Conservation (phyloP, 2,329 filamentous ascomycete genomes). For the Penicillium paneum region DNA sequence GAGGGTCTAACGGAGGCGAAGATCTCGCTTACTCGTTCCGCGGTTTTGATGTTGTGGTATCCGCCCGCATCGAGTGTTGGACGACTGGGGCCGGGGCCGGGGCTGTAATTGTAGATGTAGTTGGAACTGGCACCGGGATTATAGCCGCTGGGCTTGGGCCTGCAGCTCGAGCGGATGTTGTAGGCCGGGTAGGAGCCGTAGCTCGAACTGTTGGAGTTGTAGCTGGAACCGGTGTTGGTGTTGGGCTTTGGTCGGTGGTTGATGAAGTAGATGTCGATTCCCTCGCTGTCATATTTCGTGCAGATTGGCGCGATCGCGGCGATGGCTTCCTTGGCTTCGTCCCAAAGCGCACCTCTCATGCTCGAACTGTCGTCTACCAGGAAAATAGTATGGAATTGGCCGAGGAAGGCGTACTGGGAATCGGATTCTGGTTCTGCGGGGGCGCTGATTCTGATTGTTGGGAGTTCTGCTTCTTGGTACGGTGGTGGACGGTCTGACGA, state of each 20-base stretch:
- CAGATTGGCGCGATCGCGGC: conserved; percentile 76
- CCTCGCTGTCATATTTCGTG: conserved; percentile 73
- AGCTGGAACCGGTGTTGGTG: neutral
- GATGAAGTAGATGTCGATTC: conserved; percentile 88
- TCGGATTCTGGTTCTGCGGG: conserved; percentile 43
- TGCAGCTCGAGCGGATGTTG: no score
- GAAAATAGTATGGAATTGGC: conserved; percentile 80
- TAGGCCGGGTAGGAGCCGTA: neutral
- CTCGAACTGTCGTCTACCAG: conserved; percentile 88
- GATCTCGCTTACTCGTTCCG: conserved; percentile 60
- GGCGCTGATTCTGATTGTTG: conserved; percentile 22
- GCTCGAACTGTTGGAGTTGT: neutral
- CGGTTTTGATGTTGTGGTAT: conserved; percentile 63
- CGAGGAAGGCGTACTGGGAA: conserved; percentile 67
- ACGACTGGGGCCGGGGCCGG: conserved; percentile 32
- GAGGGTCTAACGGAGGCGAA: conserved; percentile 66
- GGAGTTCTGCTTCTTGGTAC: conserved; percentile 42
- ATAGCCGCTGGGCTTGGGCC: no score
- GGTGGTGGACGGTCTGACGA: conserved; percentile 1
- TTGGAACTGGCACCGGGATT: neutral
- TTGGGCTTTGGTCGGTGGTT: conserved; percentile 54
- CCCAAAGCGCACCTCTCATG: conserved; percentile 77
- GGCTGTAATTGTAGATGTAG: conserved; percentile 13
- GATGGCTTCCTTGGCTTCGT: conserved; percentile 68
- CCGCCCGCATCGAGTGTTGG: conserved; percentile 44